phyloP scores from a whole-genome alignment of 495 filamentous ascomycete genomes.

The Immersiella caudata region DNA sequence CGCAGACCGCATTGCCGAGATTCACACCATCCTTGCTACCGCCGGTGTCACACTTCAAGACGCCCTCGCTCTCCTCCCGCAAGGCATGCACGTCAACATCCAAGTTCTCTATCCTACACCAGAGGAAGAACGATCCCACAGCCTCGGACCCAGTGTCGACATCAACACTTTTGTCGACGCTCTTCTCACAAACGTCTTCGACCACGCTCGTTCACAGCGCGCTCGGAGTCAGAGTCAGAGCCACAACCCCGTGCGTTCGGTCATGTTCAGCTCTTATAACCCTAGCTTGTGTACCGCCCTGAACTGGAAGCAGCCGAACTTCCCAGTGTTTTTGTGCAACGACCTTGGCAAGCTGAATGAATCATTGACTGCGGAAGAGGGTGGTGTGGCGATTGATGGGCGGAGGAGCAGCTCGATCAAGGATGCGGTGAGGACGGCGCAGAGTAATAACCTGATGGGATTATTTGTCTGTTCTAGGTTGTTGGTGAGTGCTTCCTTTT shows the following conservation, averaged over 20 bases:
- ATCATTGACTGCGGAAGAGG: constrained; percentile 29
- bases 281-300: constrained; percentile 84
- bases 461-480: constrained; percentile 84
- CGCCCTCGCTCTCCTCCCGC: constrained; percentile 71
- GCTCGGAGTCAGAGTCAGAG: constrained; percentile 62
- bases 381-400: constrained; percentile 56
- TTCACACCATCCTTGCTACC: constrained; percentile 69
- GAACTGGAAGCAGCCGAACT: constrained; percentile 99
- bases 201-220: constrained; percentile 79
- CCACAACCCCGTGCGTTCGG: constrained; percentile 72
- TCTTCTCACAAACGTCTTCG: constrained; percentile 83
- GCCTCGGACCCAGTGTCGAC: constrained; percentile 73
- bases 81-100: constrained; percentile 79
- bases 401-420: constrained; percentile 81
- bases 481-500: constrained; percentile 61
- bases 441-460: constrained; percentile 98
- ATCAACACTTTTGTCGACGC: constrained; percentile 85
- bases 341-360: constrained; percentile 65
- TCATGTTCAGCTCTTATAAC: constrained; percentile 93
- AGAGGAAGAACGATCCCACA: constrained; percentile 66
- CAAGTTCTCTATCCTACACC: constrained; percentile 81
- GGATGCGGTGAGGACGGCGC: constrained; percentile 89
- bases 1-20: constrained; percentile 60
- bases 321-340: constrained; percentile 93
- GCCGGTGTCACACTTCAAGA: constrained; percentile 77